Evolutionary conservation across 2,329 filamentous ascomycete genomes (phyloP), one percentile per base, ranked within the genome.

Genomic region (Nigrograna mackinnonii): DNA sequence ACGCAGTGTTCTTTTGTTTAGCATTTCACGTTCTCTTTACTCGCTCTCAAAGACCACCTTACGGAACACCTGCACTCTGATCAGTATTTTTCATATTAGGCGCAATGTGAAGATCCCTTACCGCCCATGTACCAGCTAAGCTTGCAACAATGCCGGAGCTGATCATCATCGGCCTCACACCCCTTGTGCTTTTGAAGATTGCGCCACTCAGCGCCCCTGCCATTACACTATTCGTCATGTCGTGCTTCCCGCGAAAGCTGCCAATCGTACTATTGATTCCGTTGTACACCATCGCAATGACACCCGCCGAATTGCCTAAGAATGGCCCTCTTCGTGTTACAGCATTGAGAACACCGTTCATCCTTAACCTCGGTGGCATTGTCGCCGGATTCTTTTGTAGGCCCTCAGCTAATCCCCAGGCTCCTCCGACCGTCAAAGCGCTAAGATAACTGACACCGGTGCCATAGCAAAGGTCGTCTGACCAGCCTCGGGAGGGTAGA

Each of bases 381-480:
- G 85, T 87, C 0, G 75, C 64, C 1, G 83, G 81, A 47, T 80
- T 78, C 70, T 87, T 85, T 63, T 85, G 84, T 58, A 97, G 74
- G 9, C 94, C 94, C 72, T 99, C 94, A 53, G 88, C 86, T 56
- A 99, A 71, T 49, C 94, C 94, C 92, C 92, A 97, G 43, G 83
- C 85, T 55, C 94, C 94, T 69, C 94, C 94, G 54, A 95, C 67
- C 30, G 86, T 81, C 60, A 99, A 77, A 5, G 88, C 94, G n/a
- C 88, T 77, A 47, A 99, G 78, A 68, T 99, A 99, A 65, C 91
- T 96, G 49, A 92, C 85, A 59, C 94, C 94, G 17, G 94, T 95
- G 64, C 95, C 94, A 70, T 99, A 99, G 75, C 94, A 97, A 46
- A 99, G 83, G 70, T 99, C 94, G 67, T 99, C 94, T 47, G 91